These are phyloP conservation scores for Malassezia sympodialis DNA, from an alignment of 1,284 basidiomycete species.

Conservation along the genomic window DNA sequence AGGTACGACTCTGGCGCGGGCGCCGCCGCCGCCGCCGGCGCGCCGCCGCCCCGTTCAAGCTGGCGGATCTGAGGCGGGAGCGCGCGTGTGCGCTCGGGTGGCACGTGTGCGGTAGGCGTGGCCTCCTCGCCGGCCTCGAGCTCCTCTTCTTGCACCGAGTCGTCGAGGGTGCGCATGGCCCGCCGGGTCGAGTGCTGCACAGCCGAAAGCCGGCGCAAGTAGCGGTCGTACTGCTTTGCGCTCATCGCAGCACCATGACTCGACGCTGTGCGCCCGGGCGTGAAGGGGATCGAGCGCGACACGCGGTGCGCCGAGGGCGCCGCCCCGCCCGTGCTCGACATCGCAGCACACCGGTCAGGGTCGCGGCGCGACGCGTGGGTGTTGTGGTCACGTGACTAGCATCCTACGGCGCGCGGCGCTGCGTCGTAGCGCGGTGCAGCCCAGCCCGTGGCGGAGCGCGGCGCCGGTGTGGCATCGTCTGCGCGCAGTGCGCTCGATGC, in stretches of 20 bases:
- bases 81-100: not conserved
- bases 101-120: not conserved
- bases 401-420: not conserved
- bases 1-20: constrained; percentile 35
- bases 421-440: constrained; percentile 27
- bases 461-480: not conserved
- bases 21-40: not conserved
- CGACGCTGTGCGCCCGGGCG: constrained; percentile 9
- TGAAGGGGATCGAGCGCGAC: constrained; percentile 18
- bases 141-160: not conserved
- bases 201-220: constrained; percentile 15
- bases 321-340: constrained; percentile 6
- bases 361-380: not conserved
- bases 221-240: constrained; percentile 15
- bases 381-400: not conserved
- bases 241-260: constrained; percentile 7
- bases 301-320: constrained; percentile 15
- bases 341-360: not conserved
- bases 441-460: constrained; percentile 27
- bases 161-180: constrained; percentile 7
- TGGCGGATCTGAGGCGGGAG: constrained; percentile 10
- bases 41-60: not conserved
- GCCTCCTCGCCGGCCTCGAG: not conserved
- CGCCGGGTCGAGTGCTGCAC: constrained; percentile 17
- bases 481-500: not conserved